phyloP scores from a whole-genome alignment of 306 rosid species.

The Vigna radiata region DNA sequence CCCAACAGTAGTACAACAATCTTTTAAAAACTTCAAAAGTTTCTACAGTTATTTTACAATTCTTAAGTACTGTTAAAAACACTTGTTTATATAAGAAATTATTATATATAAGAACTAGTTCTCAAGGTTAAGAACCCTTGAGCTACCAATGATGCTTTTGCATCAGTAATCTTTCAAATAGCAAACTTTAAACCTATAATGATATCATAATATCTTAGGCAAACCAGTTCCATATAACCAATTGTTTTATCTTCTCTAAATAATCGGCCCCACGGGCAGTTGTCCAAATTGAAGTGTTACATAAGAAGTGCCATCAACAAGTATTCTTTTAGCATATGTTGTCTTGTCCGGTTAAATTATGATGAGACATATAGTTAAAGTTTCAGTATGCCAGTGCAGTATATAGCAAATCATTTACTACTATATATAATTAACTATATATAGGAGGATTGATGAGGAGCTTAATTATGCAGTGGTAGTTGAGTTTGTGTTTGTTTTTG shows the following conservation, averaged over 20 bases:
- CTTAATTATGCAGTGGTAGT: too few species aligned
- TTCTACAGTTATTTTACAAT: neutral
- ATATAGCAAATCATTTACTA: neutral
- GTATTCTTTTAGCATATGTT: too few species aligned
- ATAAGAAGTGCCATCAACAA: too few species aligned
- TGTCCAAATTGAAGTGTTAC: neutral
- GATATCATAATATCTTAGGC: neutral
- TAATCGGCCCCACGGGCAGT: neutral
- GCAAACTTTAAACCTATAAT: neutral
- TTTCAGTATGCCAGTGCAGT: neutral
- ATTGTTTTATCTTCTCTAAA: neutral
- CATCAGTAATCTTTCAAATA: neutral
- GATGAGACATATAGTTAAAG: neutral
- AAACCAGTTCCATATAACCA: neutral
- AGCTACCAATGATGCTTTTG: neutral
- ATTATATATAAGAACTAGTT: neutral
- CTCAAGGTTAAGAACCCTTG: neutral
- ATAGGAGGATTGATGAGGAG: neutral
- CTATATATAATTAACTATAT: too few species aligned
- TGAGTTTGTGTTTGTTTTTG: too few species aligned
- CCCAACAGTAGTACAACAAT: neutral
- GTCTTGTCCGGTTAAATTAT: neutral
- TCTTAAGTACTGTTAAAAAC: neutral
- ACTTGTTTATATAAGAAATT: too few species aligned
- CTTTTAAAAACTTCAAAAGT: neutral